A percentile compares a stretch with the other conserved stretches of the same genome.
Conservation (phyloP, 371 early-diverging fungal genomes). For the Choanephora cucurbitarum region DNA sequence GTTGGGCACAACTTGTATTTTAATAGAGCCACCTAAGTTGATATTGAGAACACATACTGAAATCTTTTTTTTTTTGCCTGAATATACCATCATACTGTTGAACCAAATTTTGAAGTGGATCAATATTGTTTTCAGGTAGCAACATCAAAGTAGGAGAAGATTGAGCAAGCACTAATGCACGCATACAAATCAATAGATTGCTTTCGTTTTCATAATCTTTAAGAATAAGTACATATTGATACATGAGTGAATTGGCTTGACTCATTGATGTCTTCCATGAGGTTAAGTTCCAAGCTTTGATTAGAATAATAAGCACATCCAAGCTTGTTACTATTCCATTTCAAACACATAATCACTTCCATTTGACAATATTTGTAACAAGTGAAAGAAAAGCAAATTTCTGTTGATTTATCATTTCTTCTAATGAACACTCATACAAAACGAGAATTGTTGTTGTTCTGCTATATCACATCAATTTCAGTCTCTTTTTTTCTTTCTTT, state of each 20-base stretch:
- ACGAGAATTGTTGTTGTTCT: too few relatives aligned
- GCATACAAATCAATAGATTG: background rate
- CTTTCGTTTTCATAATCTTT: background rate
- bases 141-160: background rate
- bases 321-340: background rate
- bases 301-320: background rate
- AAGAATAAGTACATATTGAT: background rate
- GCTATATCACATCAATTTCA: too few relatives aligned
- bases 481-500: too few relatives aligned
- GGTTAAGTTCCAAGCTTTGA: background rate
- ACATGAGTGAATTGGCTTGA: background rate
- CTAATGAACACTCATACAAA: too few relatives aligned
- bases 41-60: too few relatives aligned
- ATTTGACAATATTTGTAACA: too few relatives aligned
- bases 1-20: conserved; percentile 43
- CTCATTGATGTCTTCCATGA: background rate
- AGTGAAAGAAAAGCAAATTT: too few relatives aligned
- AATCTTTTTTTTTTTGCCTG: background rate
- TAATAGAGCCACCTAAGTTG: conserved; percentile 25
- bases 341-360: background rate
- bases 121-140: background rate
- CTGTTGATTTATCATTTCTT: too few relatives aligned
- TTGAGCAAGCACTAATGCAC: background rate
- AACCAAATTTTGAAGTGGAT: background rate
- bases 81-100: background rate